Conservation (phyloP, 192 early-diverging fungal species). For the Geranomyces variabilis region DNA sequence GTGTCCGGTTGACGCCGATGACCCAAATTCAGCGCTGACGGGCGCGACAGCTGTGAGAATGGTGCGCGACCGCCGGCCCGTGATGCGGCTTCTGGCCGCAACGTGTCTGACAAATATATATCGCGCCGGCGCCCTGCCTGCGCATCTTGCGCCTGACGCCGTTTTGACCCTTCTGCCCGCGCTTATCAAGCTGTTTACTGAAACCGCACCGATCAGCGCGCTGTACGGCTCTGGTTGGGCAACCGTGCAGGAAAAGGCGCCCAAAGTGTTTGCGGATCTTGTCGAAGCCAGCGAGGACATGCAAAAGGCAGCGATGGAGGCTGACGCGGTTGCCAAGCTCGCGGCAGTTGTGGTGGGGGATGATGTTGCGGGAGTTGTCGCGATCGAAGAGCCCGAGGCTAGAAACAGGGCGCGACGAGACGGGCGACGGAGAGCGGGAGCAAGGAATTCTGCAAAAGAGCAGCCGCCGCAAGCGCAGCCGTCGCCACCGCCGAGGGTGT, state of each 20-base stretch:
- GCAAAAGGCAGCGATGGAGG: conserved; percentile 77
- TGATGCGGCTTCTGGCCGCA: conserved; percentile 70
- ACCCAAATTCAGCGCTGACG: neutral
- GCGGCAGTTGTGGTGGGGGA: conserved; percentile 57
- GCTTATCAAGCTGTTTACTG: conserved; percentile 70
- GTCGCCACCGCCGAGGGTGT: neutral
- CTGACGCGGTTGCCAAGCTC: conserved; percentile 69
- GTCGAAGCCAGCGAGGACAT: conserved; percentile 71
- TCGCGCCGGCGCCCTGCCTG: conserved; percentile 57
- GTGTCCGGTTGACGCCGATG: conserved; percentile 42
- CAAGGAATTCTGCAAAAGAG: no score
- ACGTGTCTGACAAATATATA: conserved; percentile 71
- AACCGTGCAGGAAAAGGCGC: conserved; percentile 67
- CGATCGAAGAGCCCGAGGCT: neutral
- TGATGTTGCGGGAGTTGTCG: conserved; percentile 1
- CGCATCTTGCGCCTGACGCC: conserved; percentile 57
- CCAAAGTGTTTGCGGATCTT: conserved; percentile 69
- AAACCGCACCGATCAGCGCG: conserved; percentile 39
- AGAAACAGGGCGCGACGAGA: conserved; percentile 1
- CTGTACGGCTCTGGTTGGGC: conserved; percentile 26
- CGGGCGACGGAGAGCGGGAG: conserved; percentile 2
- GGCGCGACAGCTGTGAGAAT: conserved; percentile 37
- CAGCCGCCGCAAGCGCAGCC: neutral
- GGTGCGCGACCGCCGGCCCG: conserved; percentile 65
- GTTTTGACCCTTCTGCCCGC: conserved; percentile 64